These are phyloP conservation scores for Termitomyces sp. DNA, from an alignment of 768 basidiomycete genomes.

Conservation along the genomic window DNA sequence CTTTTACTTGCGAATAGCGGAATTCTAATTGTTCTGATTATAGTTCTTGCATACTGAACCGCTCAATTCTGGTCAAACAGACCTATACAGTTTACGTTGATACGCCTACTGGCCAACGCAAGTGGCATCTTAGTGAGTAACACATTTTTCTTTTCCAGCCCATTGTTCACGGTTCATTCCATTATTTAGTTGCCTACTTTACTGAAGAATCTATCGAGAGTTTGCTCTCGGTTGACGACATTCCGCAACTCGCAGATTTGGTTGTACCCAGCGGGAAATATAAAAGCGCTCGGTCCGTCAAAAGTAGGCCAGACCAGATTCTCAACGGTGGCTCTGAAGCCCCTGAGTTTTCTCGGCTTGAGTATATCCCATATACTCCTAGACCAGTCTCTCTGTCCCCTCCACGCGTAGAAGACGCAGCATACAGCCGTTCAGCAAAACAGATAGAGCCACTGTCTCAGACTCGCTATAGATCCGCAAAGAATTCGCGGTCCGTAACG, in stretches of 20 bases:
- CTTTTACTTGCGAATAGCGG: neutral
- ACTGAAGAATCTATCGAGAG: conserved; percentile 62
- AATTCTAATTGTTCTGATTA: neutral
- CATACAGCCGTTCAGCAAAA: conserved; percentile 9
- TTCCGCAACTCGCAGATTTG: conserved; percentile 43
- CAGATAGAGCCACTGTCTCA: conserved; percentile 1
- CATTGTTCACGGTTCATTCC: conserved; percentile 15
- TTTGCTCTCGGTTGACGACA: conserved; percentile 59
- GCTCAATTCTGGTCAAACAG: conserved; percentile 61
- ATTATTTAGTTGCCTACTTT: conserved; percentile 65
- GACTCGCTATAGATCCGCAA: conserved; percentile 2
- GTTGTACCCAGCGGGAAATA: conserved; percentile 62
- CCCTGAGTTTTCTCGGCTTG: conserved; percentile 32
- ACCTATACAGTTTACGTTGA: conserved; percentile 78
- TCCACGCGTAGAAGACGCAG: conserved; percentile 13
- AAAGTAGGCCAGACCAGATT: conserved; percentile 47
- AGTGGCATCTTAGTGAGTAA: conserved; percentile 75
- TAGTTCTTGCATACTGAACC: conserved; percentile 23
- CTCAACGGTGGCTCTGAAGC: conserved; percentile 37
- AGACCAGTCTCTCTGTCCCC: conserved; percentile 16
- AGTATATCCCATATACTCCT: conserved; percentile 41
- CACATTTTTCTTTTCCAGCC: neutral
- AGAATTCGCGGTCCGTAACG: conserved; percentile 23
- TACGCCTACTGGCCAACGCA: conserved; percentile 58
- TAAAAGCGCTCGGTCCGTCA: conserved; percentile 64